Evolutionary conservation across 2,329 filamentous ascomycete species (phyloP).

Genomic region (Exophiala dermatitidis): DNA sequence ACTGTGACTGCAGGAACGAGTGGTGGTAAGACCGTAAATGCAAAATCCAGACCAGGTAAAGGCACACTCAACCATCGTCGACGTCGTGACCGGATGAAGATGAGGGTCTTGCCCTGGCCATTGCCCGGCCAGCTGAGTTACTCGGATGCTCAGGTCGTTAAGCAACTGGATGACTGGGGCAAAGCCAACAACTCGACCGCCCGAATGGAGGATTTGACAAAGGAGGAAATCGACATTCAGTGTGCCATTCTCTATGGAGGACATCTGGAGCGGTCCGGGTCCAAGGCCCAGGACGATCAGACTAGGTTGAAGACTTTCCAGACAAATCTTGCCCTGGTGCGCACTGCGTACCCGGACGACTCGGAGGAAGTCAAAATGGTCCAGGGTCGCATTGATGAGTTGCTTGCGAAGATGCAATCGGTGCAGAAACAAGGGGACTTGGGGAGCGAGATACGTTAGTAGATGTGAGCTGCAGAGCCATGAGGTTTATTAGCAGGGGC

Average conservation of each 20-base stretch:
- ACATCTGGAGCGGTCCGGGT: slow-evolving; percentile 12
- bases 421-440: slow-evolving; percentile 20
- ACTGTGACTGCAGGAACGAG: too few relatives aligned
- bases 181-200: slow-evolving; percentile 5
- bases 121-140: slow-evolving; percentile 9
- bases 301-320: neutral
- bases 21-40: neutral
- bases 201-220: slow-evolving; percentile 5
- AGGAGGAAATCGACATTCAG: slow-evolving; percentile 12
- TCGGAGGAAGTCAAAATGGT: slow-evolving; percentile 11
- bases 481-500: too few relatives aligned
- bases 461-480: neutral
- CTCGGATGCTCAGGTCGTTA: slow-evolving; percentile 9
- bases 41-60: slow-evolving; percentile 6
- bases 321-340: slow-evolving; percentile 5
- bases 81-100: slow-evolving; percentile 14
- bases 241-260: slow-evolving; percentile 15
- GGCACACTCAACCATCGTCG: slow-evolving; percentile 15
- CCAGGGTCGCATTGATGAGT: neutral
- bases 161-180: neutral
- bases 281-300: slow-evolving; percentile 5
- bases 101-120: slow-evolving; percentile 15
- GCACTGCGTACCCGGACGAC: slow-evolving; percentile 3
- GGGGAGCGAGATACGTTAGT: neutral
- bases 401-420: slow-evolving; percentile 6